A percentile compares a stretch with the other conserved stretches of the same genome.
These are phyloP conservation scores for Paramarasmius palmivorus DNA, from an alignment of 1,284 basidiomycete genomes.

Conservation along the genomic window DNA sequence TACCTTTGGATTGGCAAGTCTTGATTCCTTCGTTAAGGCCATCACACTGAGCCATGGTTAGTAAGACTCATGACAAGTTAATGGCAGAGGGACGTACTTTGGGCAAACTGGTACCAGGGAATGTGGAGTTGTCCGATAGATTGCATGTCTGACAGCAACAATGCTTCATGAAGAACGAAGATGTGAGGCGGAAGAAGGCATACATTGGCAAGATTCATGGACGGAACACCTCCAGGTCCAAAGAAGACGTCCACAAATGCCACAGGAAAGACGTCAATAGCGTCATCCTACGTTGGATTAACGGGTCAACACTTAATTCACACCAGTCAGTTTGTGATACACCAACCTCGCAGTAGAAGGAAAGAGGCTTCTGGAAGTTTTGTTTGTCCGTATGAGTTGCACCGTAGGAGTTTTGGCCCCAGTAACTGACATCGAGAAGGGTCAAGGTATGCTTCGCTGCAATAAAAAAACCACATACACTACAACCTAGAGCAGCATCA, in stretches of 20 bases:
- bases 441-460: no score
- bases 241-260: constrained; percentile 66
- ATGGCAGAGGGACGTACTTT: constrained; percentile 33
- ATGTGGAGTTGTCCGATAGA: constrained; percentile 51
- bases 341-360: constrained; percentile 56
- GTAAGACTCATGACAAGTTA: background rate
- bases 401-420: constrained; percentile 71
- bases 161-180: background rate
- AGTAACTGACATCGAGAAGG: constrained; percentile 42
- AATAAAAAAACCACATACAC: background rate
- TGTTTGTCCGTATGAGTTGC: constrained; percentile 50
- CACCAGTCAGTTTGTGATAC: constrained; percentile 10
- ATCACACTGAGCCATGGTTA: constrained; percentile 35
- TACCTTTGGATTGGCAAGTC: constrained; percentile 58
- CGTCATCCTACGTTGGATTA: constrained; percentile 44
- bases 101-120: constrained; percentile 56
- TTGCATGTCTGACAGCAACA: constrained; percentile 49
- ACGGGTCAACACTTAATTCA: background rate
- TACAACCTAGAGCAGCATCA: constrained; percentile 5
- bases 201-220: constrained; percentile 65
- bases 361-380: constrained; percentile 56
- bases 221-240: constrained; percentile 55
- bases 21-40: constrained; percentile 55
- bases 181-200: constrained; percentile 15
- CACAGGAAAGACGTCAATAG: constrained; percentile 62